Evolutionary conservation across 176 grass and related monocot species (phyloP).

Genomic region (Calamus simplicifolius): DNA sequence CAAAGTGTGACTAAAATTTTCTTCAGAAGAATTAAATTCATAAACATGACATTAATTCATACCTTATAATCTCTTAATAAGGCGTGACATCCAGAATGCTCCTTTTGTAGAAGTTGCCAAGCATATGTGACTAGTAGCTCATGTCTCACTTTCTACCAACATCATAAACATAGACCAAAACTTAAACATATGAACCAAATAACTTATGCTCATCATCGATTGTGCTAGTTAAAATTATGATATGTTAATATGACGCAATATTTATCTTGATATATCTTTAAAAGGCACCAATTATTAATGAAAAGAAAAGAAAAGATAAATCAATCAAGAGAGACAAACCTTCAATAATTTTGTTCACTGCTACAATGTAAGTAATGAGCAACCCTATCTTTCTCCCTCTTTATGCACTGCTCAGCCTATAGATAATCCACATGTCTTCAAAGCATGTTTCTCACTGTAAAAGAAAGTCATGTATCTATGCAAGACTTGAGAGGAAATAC

Average conservation of each 20-base stretch:
- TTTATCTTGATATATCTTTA: no score
- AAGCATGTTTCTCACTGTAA: not conserved
- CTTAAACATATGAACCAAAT: not conserved
- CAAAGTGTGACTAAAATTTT: not conserved
- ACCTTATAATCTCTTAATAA: constrained; percentile 96
- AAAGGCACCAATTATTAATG: no score
- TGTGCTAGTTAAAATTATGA: not conserved
- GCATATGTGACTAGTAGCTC: constrained; percentile 78
- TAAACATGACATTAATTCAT: constrained; percentile 3
- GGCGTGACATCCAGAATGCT: constrained; percentile 85
- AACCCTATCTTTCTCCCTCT: constrained; percentile 84
- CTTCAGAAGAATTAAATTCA: not conserved
- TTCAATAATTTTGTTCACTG: constrained; percentile 81
- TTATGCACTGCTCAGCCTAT: constrained; percentile 90
- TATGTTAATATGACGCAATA: not conserved
- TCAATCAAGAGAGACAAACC: constrained; percentile 30
- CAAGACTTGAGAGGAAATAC: constrained; percentile 15
- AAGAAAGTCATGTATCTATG: not conserved
- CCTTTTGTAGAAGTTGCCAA: constrained; percentile 76
- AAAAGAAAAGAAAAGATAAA: not conserved
- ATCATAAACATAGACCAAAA: not conserved
- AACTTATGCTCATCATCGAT: not conserved
- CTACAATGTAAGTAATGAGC: constrained; percentile 86
- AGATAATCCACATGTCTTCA: constrained; percentile 18
- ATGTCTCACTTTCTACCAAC: constrained; percentile 72